Conservation (phyloP, 177 flowering plant species). For the Vitis hybrid region DNA sequence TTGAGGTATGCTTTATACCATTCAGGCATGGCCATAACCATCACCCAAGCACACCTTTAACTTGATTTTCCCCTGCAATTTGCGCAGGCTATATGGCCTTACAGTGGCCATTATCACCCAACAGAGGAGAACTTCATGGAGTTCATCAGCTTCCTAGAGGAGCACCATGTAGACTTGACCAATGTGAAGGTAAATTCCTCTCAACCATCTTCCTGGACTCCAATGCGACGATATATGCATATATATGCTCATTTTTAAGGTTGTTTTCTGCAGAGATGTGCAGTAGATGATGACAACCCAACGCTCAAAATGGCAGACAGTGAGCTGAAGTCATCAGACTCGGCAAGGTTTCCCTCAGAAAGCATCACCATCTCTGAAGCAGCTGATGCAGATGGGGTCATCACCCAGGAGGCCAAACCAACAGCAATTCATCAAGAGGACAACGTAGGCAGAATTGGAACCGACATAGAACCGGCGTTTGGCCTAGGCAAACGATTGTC, state of each 20-base stretch:
- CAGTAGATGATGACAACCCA: constrained; percentile 29
- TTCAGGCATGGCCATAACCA: background rate
- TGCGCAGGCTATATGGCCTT: constrained; percentile 48
- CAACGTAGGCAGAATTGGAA: background rate
- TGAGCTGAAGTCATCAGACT: background rate
- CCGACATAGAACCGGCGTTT: background rate
- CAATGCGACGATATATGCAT: too few species aligned
- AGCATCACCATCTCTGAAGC: background rate
- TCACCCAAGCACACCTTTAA: background rate
- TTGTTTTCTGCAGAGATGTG: constrained; percentile 15
- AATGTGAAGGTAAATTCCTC: constrained; percentile 35
- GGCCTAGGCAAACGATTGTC: constrained; percentile 5
- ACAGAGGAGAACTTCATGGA: constrained; percentile 46
- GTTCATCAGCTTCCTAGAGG: constrained; percentile 35
- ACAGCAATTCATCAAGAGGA: background rate
- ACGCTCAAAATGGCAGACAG: background rate
- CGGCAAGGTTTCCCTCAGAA: too few species aligned
- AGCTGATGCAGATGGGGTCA: background rate
- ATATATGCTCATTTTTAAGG: background rate
- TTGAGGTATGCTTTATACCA: constrained; percentile 32
- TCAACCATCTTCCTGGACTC: too few species aligned
- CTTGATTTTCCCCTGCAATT: background rate
- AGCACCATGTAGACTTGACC: constrained; percentile 35
- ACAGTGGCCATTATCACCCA: constrained; percentile 56
- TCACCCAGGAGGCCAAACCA: background rate